Conservation (phyloP, 371 early-diverging fungal genomes). For the Zychaea mexicana region DNA sequence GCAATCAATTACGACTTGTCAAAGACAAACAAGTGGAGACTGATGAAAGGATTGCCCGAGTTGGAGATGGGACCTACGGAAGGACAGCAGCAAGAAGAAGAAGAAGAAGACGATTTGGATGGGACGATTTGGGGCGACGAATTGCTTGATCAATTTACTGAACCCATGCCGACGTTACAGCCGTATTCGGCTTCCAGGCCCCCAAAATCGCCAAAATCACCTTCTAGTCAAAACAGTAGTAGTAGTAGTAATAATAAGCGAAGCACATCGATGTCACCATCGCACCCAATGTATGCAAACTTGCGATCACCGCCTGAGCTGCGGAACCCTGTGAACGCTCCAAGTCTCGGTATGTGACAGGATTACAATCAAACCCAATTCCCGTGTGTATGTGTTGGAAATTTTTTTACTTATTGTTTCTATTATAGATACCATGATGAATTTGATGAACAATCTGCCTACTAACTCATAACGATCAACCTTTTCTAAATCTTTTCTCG, state of each 20-base stretch:
- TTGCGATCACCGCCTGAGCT: slow-evolving; percentile 23
- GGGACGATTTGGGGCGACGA: slow-evolving; percentile 14
- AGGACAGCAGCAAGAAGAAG: not conserved
- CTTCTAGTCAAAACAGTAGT: not conserved
- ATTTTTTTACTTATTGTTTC: no score
- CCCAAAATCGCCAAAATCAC: slow-evolving; percentile 1
- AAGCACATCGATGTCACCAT: not conserved
- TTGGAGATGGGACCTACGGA: slow-evolving; percentile 16
- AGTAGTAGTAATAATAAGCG: not conserved
- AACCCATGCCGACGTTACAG: slow-evolving; percentile 17
- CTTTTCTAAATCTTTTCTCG: not conserved
- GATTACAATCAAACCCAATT: not conserved
- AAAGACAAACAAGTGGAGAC: slow-evolving; percentile 41
- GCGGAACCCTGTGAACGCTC: slow-evolving; percentile 24
- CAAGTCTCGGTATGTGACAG: slow-evolving; percentile 28
- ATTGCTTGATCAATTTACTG: slow-evolving; percentile 9
- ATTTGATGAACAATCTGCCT: slow-evolving; percentile 36
- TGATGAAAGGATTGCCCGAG: slow-evolving; percentile 34
- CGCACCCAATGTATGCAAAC: slow-evolving; percentile 27
- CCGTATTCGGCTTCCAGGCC: slow-evolving; percentile 1
- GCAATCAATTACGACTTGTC: slow-evolving; percentile 36
- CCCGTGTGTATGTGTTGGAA: slow-evolving; percentile 2
- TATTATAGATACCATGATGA: slow-evolving; percentile 43
- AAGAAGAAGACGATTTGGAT: not conserved
- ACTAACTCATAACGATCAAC: slow-evolving; percentile 6